Conservation (phyloP, 1,284 basidiomycete species). For the Heterobasidion parviporum region DNA sequence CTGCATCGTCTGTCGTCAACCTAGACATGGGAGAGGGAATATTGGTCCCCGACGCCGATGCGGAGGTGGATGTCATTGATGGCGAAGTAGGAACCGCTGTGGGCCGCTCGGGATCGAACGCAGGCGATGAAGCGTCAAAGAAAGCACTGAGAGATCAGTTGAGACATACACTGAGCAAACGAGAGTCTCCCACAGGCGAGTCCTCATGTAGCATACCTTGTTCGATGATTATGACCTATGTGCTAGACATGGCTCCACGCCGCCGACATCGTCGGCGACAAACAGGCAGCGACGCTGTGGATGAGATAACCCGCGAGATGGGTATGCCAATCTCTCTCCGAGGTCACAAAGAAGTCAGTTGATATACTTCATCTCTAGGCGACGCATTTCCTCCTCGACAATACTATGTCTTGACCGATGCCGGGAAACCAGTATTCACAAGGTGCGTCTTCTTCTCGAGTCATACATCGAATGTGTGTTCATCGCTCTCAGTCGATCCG, state of each 20-base stretch:
- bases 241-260: conserved; percentile 9
- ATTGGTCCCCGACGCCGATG: conserved; percentile 55
- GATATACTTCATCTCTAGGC: conserved; percentile 10
- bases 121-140: conserved; percentile 49
- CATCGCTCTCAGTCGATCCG: conserved; percentile 33
- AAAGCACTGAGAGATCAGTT: conserved; percentile 61
- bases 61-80: conserved; percentile 42
- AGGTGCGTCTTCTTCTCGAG: conserved; percentile 39
- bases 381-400: conserved; percentile 57
- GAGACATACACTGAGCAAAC: conserved; percentile 52
- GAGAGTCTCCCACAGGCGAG: conserved; percentile 27
- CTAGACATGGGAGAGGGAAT: conserved; percentile 57
- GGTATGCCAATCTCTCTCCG: conserved; percentile 12
- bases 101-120: conserved; percentile 30
- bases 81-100: conserved; percentile 40
- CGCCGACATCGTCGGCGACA: conserved; percentile 10
- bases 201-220: conserved; percentile 1
- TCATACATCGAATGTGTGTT: conserved; percentile 5
- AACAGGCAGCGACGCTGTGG: conserved; percentile 15
- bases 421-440: conserved; percentile 89
- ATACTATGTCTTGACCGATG: conserved; percentile 90
- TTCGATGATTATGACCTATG: neutral
- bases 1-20: conserved; percentile 58
- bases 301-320: conserved; percentile 18
- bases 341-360: neutral